Percentiles rank a stretch among this genome's conserved stretches.
Evolutionary conservation across 2,329 filamentous ascomycete species (phyloP).

Genomic region (Colletotrichum camelliae): DNA sequence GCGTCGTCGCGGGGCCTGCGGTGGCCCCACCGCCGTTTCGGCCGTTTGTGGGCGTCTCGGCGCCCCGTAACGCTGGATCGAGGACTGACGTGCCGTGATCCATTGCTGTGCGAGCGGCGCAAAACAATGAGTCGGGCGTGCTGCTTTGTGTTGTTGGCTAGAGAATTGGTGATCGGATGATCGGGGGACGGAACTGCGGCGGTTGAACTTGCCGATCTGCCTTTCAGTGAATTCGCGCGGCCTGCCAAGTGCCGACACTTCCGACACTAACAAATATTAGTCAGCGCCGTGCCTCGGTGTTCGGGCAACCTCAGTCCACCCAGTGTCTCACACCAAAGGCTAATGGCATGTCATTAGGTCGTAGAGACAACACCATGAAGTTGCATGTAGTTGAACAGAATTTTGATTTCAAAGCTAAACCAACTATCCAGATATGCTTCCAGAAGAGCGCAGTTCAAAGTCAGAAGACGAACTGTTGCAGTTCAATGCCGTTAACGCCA

Average conservation of each 20-base stretch:
- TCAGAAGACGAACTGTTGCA: neutral
- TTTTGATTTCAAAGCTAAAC: neutral
- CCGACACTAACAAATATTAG: slow-evolving; percentile 15
- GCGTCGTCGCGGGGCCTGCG: neutral
- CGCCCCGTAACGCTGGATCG: slow-evolving; percentile 19
- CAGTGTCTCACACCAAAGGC: neutral
- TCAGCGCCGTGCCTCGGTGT: neutral
- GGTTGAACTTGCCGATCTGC: slow-evolving; percentile 18
- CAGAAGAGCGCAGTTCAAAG: neutral
- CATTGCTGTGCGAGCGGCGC: neutral
- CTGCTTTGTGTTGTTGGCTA: neutral
- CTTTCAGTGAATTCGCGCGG: neutral
- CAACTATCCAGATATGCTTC: neutral
- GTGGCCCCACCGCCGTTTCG: neutral
- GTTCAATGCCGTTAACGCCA: slow-evolving; percentile 14
- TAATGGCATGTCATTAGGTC: neutral
- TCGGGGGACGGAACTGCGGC: slow-evolving; percentile 18
- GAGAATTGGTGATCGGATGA: slow-evolving; percentile 9
- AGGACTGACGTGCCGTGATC: slow-evolving; percentile 12
- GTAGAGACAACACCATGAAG: neutral
- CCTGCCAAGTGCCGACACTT: slow-evolving; percentile 5
- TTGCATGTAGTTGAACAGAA: neutral
- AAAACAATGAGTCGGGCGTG: neutral
- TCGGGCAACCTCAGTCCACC: neutral
- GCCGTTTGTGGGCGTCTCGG: neutral